Evolutionary conservation across 2,329 filamentous ascomycete genomes (phyloP).

Genomic region (Xylaria sp.): DNA sequence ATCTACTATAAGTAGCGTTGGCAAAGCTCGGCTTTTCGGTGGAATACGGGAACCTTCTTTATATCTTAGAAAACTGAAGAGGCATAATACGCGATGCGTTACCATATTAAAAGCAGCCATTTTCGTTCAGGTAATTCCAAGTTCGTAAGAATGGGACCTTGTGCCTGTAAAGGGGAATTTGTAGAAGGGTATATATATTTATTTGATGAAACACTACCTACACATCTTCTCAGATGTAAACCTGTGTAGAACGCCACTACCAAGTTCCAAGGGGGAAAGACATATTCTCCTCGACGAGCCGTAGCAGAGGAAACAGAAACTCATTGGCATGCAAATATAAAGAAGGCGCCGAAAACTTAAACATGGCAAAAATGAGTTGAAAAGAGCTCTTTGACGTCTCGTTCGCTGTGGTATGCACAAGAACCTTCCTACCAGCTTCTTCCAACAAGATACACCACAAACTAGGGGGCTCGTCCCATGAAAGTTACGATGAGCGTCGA

Average conservation of each 20-base stretch:
- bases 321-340: constrained; percentile 18
- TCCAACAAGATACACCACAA: constrained; percentile 10
- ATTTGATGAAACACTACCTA: neutral
- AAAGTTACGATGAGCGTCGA: neutral
- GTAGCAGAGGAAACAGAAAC: constrained; percentile 9
- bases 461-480: neutral
- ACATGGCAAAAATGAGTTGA: constrained; percentile 24
- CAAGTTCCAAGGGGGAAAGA: neutral
- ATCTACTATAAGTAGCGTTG: neutral
- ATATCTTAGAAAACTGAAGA: neutral
- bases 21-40: constrained; percentile 33
- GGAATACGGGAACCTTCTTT: constrained; percentile 16
- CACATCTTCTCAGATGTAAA: constrained; percentile 3
- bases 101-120: neutral
- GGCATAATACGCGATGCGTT: constrained; percentile 3
- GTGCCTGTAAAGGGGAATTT: neutral
- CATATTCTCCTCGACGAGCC: neutral
- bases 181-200: constrained; percentile 15
- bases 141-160: neutral
- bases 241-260: constrained; percentile 12
- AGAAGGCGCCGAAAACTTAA: constrained; percentile 5
- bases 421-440: constrained; percentile 26
- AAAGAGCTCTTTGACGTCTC: constrained; percentile 19
- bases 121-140: neutral
- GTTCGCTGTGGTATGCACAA: constrained; percentile 3